phyloP scores from a whole-genome alignment of 1,284 basidiomycete species.

The Gomphus sp. region DNA sequence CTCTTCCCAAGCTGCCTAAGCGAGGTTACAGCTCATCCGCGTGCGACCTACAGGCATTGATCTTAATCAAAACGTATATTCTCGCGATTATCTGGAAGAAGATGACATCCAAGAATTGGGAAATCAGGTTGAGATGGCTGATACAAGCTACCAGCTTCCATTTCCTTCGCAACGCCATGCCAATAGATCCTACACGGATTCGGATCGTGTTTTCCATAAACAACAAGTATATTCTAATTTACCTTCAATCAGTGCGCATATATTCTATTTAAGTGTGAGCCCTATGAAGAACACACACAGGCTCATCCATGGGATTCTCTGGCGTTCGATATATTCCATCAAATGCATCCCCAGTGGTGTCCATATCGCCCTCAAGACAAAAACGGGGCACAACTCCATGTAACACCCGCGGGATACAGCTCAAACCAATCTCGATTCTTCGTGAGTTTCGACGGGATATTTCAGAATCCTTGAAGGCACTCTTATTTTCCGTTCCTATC shows the following conservation, averaged over 20 bases:
- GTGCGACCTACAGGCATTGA: not conserved
- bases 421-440: slow-evolving; percentile 63
- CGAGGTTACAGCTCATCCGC: not conserved
- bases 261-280: not conserved
- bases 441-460: slow-evolving; percentile 35
- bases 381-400: slow-evolving; percentile 21
- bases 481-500: slow-evolving; percentile 4
- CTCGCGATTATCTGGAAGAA: not conserved
- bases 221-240: not conserved
- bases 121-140: not conserved
- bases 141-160: not conserved
- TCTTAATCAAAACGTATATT: not conserved
- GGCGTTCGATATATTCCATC: not conserved
- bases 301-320: not conserved
- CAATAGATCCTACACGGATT: not conserved
- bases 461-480: not conserved
- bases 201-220: not conserved
- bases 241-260: not conserved
- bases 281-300: not conserved
- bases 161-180: not conserved
- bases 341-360: not conserved
- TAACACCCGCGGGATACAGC: slow-evolving; percentile 36
- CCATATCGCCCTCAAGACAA: not conserved
- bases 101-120: not conserved
- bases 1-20: no score